These are phyloP conservation scores for Solanum sitiens DNA, from an alignment of 257 asterid species.

Conservation along the genomic window DNA sequence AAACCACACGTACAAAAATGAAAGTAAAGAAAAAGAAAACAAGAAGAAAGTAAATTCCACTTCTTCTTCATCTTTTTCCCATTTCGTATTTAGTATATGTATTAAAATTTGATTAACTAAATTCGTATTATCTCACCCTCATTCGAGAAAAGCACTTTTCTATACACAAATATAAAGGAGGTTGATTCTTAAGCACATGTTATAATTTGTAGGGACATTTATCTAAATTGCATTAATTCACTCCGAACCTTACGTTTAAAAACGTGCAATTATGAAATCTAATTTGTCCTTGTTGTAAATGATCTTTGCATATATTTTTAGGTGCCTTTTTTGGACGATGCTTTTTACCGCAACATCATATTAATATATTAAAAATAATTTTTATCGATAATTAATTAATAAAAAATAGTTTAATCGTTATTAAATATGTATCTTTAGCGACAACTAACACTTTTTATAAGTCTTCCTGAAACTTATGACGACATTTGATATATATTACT, in stretches of 20 bases:
- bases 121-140: neutral
- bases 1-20: neutral
- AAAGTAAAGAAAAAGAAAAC: neutral
- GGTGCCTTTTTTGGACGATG: neutral
- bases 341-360: neutral
- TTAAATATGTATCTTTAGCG: too few species aligned
- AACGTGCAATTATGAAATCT: neutral
- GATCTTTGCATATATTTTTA: neutral
- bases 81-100: too few species aligned
- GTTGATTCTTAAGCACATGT: neutral
- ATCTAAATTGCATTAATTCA: neutral
- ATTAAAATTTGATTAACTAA: too few species aligned
- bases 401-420: too few species aligned
- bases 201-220: neutral
- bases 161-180: neutral
- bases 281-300: neutral
- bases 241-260: neutral
- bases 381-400: too few species aligned
- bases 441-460: too few species aligned
- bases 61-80: neutral
- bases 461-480: too few species aligned
- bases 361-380: too few species aligned
- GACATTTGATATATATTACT: too few species aligned
- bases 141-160: too few species aligned
- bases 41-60: neutral